A percentile compares a stretch with the other conserved stretches of the same genome.
Conservation (phyloP, 2,329 filamentous ascomycete genomes). For the Didymella pinodella region DNA sequence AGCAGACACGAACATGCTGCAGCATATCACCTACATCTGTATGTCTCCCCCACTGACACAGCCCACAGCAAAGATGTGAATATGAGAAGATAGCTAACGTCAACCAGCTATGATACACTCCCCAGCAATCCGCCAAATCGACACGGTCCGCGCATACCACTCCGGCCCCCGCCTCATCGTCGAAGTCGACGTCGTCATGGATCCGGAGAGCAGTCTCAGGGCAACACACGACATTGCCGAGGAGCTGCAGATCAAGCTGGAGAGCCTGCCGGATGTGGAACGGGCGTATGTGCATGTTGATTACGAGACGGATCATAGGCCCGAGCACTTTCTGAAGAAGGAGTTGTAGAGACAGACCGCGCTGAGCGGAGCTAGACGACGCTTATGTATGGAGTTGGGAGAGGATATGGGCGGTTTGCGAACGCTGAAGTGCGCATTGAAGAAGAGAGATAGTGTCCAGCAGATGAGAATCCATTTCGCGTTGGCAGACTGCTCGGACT, state of each 20-base stretch:
- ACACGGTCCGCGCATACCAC: slow-evolving; percentile 95
- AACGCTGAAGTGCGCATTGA: neutral
- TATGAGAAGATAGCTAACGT: neutral
- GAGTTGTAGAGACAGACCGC: slow-evolving; percentile 56
- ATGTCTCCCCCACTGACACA: slow-evolving; percentile 30
- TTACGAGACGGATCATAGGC: slow-evolving; percentile 94
- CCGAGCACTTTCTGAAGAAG: slow-evolving; percentile 78
- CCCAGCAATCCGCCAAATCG: slow-evolving; percentile 78
- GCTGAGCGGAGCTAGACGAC: neutral
- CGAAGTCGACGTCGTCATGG: slow-evolving; percentile 97
- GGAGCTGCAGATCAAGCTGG: slow-evolving; percentile 90
- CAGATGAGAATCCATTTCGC: too few relatives aligned
- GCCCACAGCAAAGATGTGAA: too few relatives aligned
- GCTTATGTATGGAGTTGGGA: neutral
- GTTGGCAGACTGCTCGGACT: too few relatives aligned
- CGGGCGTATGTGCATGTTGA: slow-evolving; percentile 96
- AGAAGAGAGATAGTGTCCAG: too few relatives aligned
- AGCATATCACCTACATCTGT: slow-evolving; percentile 95
- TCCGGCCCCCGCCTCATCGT: slow-evolving; percentile 87
- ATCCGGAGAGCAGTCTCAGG: slow-evolving; percentile 70
- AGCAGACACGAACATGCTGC: slow-evolving; percentile 83
- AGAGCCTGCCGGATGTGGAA: slow-evolving; percentile 90
- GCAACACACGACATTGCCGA: slow-evolving; percentile 94
- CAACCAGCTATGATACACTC: slow-evolving; percentile 80
- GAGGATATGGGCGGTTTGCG: neutral